Base-by-base conservation (phyloP, 2,329 filamentous ascomycete species). In the Alternaria incomplexa region DNA sequence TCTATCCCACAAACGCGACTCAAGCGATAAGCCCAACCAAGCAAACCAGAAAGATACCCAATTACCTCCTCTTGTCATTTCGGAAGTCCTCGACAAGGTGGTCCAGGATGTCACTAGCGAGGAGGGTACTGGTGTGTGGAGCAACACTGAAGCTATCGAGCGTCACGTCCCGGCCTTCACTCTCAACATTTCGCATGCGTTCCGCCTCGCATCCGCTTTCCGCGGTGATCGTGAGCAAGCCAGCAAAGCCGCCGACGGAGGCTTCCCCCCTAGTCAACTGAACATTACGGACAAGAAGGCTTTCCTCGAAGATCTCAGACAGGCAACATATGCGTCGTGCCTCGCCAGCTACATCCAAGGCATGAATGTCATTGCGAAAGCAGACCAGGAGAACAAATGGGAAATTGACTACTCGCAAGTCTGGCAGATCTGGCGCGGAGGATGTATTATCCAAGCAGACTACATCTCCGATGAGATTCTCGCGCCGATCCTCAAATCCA, bases 401-500 rank as follows among this genome's bases (percentile, higher is more conserved):
- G 81, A 82, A 44, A 83, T 89, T 61, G 77, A 87, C 66, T 85
- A 85, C 68, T 73, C 74, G 13, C 80, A 83, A 26, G 81, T 88
- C 3, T 79, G 88, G 50, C 83, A 87, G 71, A 88, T 92, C 66
- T 92, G 90, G 90, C 85, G 88, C 3, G 87, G 84, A 0, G 90
- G 90, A 8, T 92, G 90, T 77, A 92, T 92, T 76, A 92, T 92
- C 72, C 86, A 89, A 70, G 85, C 87, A 1, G 89, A 91, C 66
- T 83, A 87, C 67, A 89, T 92, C 63, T 85, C 85, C 4, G 70
- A 76, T 52, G 85, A 89, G 54, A 76, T 92, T 28, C 81, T 92
- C 3, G 81, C 83, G 6, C 76, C 79, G 0, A 80, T 86, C 51
- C 85, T 82, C 26, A 70, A 71, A n/a, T 66, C 66, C 6, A 69